phyloP scores from a whole-genome alignment of 2,329 filamentous ascomycete species.

The Juglanconis oblonga region DNA sequence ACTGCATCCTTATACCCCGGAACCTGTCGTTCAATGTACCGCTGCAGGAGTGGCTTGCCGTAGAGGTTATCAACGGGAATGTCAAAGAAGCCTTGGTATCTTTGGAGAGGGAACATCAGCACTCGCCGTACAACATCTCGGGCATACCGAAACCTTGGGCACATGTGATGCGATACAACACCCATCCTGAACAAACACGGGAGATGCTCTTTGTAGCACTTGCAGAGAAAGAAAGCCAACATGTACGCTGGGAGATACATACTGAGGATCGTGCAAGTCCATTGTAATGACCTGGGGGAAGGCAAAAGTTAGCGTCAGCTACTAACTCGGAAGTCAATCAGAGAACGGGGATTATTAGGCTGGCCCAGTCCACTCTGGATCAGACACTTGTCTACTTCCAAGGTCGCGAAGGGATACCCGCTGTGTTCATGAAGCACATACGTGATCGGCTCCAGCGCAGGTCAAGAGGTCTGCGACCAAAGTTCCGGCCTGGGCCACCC shows the following conservation, averaged over 20 bases:
- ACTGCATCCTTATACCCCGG: conserved; percentile 76
- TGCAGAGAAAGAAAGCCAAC: too few relatives aligned
- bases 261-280: conserved; percentile 90
- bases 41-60: conserved; percentile 70
- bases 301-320: conserved; percentile 6
- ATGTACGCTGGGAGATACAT: neutral
- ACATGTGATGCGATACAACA: neutral
- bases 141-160: neutral
- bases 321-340: neutral
- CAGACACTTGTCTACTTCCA: conserved; percentile 10
- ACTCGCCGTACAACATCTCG: neutral
- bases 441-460: conserved; percentile 92
- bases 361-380: neutral
- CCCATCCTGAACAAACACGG: neutral
- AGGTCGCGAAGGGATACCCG: conserved; percentile 1
- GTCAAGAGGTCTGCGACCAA: conserved; percentile 91
- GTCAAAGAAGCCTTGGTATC: conserved; percentile 96
- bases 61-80: conserved; percentile 98
- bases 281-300: conserved; percentile 75
- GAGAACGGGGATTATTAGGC: neutral
- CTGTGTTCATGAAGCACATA: conserved; percentile 36
- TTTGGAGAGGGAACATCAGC: conserved; percentile 9
- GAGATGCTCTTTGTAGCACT: neutral
- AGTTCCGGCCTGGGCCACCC: conserved; percentile 96
- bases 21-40: conserved; percentile 76